phyloP scores from a whole-genome alignment of 257 asterid species.

The Cruciata laevipes region DNA sequence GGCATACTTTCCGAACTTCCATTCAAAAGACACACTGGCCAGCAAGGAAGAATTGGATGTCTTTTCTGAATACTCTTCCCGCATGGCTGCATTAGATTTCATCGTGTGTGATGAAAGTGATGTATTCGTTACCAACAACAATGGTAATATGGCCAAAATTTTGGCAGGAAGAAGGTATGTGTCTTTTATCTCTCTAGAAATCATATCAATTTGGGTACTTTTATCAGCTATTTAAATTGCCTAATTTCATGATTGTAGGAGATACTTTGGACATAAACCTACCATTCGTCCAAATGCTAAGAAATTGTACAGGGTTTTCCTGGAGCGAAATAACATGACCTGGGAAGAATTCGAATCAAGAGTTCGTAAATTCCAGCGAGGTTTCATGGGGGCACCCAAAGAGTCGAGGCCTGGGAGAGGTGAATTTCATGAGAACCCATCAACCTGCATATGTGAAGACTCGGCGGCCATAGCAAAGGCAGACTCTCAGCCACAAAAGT shows the following conservation, averaged over 20 bases:
- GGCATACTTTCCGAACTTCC: slow-evolving; percentile 85
- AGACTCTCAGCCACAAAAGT: slow-evolving; percentile 24
- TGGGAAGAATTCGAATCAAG: slow-evolving; percentile 63
- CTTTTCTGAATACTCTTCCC: slow-evolving; percentile 80
- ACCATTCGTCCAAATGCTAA: slow-evolving; percentile 95
- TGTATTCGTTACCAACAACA: slow-evolving; percentile 93
- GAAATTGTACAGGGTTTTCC: slow-evolving; percentile 57
- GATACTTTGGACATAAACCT: slow-evolving; percentile 96
- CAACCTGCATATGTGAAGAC: slow-evolving; percentile 83
- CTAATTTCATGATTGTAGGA: slow-evolving; percentile 44
- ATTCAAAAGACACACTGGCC: slow-evolving; percentile 80
- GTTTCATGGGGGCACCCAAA: slow-evolving; percentile 94
- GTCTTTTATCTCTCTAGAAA: too few relatives aligned
- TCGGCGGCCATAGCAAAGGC: slow-evolving; percentile 40
- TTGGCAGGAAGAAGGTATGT: slow-evolving; percentile 88
- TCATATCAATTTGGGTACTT: not conserved
- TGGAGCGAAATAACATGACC: slow-evolving; percentile 59
- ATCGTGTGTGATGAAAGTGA: slow-evolving; percentile 92
- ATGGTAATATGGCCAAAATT: slow-evolving; percentile 97
- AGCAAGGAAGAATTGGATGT: slow-evolving; percentile 60
- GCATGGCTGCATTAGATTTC: slow-evolving; percentile 94
- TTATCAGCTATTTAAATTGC: not conserved
- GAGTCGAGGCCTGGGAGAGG: slow-evolving; percentile 95
- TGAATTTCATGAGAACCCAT: slow-evolving; percentile 85
- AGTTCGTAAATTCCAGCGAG: slow-evolving; percentile 53